phyloP scores from a whole-genome alignment of 2,329 filamentous ascomycete species.

The Colletotrichum gloeosporioides region DNA sequence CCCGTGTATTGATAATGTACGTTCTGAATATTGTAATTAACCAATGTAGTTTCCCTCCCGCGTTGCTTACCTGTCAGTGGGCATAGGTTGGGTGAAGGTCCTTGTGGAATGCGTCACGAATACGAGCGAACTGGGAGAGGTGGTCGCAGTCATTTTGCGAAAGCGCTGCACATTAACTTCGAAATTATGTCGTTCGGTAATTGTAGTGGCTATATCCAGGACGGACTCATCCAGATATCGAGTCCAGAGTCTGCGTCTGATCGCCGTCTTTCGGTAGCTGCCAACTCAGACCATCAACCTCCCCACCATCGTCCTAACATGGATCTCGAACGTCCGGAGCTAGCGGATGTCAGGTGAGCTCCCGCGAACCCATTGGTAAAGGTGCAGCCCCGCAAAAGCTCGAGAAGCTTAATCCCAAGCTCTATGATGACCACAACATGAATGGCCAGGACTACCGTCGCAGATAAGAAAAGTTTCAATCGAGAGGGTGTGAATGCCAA shows the following conservation, averaged over 20 bases:
- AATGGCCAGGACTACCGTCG: background rate
- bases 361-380: accelerated
- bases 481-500: background rate
- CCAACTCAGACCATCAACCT: background rate
- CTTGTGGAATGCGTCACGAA: background rate
- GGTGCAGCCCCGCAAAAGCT: background rate
- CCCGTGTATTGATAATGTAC: accelerated
- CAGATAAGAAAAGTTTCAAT: background rate
- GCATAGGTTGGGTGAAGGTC: accelerated
- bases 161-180: background rate
- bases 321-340: background rate
- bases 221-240: background rate
- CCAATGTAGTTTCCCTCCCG: accelerated
- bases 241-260: background rate
- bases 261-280: background rate
- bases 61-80: accelerated
- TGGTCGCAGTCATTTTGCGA: accelerated
- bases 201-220: background rate
- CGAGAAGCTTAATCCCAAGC: background rate
- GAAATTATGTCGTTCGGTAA: accelerated
- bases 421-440: background rate
- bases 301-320: background rate
- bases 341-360: background rate
- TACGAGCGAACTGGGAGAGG: accelerated
- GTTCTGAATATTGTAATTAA: accelerated